Conservation (phyloP, 2,329 filamentous ascomycete species). For the Daldinia sp. region DNA sequence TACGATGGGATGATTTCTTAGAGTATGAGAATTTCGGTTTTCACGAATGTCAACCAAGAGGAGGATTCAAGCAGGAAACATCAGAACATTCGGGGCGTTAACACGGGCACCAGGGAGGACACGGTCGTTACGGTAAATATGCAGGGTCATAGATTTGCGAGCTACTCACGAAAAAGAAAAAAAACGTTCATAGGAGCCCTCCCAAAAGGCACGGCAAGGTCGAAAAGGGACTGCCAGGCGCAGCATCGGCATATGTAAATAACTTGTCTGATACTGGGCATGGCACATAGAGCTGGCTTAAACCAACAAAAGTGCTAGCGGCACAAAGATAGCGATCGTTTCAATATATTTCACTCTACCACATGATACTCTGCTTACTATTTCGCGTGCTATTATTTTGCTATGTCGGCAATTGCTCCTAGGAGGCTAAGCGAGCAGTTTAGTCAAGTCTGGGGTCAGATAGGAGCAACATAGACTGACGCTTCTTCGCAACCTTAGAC, state of each 20-base stretch:
- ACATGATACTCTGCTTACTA: neutral
- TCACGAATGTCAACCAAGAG: neutral
- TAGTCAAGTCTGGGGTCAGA: slow-evolving; percentile 3
- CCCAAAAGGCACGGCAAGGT: neutral
- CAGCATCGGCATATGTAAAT: slow-evolving; percentile 29
- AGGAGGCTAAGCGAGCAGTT: slow-evolving; percentile 3
- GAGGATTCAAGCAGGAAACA: slow-evolving; percentile 7
- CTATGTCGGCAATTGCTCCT: neutral
- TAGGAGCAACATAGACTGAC: slow-evolving; percentile 4
- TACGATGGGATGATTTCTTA: slow-evolving; percentile 3
- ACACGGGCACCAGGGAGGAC: slow-evolving; percentile 1
- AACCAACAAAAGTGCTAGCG: slow-evolving; percentile 18
- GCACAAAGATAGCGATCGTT: slow-evolving; percentile 27
- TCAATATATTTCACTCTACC: slow-evolving; percentile 3
- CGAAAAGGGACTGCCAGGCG: slow-evolving; percentile 28
- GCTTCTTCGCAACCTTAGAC: neutral
- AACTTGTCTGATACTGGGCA: slow-evolving; percentile 18
- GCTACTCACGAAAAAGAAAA: neutral
- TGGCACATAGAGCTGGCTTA: slow-evolving; percentile 17
- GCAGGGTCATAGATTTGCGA: slow-evolving; percentile 7
- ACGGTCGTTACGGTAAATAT: slow-evolving; percentile 17
- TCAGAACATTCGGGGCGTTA: slow-evolving; percentile 3
- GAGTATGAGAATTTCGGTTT: neutral
- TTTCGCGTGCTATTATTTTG: neutral
- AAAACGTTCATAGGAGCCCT: neutral